Conservation (phyloP, 2,329 filamentous ascomycete genomes). For the Aspergillus latus region DNA sequence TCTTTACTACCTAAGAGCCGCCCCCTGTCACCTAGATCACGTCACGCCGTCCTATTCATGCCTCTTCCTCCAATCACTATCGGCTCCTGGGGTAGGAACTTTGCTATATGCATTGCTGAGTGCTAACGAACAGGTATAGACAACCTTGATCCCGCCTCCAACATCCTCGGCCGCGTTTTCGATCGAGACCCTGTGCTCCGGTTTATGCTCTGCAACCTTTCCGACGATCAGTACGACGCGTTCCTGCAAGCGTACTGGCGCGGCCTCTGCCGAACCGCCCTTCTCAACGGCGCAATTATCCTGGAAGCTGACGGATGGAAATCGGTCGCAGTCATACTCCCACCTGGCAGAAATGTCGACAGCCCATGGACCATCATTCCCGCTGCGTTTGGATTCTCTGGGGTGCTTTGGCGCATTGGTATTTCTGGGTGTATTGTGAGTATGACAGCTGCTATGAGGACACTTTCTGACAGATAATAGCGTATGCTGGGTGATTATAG, state of each 20-base stretch:
- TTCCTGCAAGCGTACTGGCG: constrained; percentile 2
- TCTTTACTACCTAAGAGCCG: background rate
- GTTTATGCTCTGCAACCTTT: constrained; percentile 4
- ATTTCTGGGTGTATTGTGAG: constrained; percentile 1
- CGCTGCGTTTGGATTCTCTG: background rate
- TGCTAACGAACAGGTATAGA: background rate
- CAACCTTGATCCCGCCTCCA: background rate
- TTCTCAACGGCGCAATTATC: constrained; percentile 5
- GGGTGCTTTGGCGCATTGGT: background rate
- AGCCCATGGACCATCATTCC: constrained; percentile 7
- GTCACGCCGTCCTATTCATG: background rate
- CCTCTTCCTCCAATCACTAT: background rate
- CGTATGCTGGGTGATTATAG: constrained; percentile 5
- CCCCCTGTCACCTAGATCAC: background rate
- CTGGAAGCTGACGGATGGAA: constrained; percentile 5
- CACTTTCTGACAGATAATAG: background rate
- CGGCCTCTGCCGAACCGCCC: constrained; percentile 6
- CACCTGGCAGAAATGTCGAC: constrained; percentile 5
- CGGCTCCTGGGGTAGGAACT: background rate
- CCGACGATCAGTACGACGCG: background rate
- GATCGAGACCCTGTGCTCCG: constrained; percentile 5
- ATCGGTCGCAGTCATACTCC: constrained; percentile 1
- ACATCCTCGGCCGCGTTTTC: constrained; percentile 5
- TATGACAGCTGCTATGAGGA: background rate
- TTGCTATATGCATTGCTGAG: background rate